A percentile compares a stretch with the other conserved stretches of the same genome.
Evolutionary conservation across 345 rosid species (phyloP).

Genomic region (Hibiscus mutabilis): DNA sequence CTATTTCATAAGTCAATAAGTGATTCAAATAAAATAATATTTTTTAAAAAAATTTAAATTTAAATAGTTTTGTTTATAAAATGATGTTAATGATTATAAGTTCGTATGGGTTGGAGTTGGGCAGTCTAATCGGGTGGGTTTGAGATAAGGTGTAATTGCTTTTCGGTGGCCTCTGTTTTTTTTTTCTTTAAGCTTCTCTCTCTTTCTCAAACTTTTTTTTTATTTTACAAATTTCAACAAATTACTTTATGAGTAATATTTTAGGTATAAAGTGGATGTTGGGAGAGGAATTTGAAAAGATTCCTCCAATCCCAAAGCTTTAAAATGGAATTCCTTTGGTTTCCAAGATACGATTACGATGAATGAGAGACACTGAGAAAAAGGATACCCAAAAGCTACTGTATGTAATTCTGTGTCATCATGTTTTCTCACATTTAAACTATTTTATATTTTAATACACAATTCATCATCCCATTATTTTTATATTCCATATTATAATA

Average conservation of each 20-base stretch:
- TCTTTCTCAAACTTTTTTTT: slow-evolving; percentile 28
- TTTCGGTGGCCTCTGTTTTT: slow-evolving; percentile 66
- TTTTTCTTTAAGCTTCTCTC: not conserved
- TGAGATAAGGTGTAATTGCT: slow-evolving; percentile 78
- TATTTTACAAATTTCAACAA: not conserved
- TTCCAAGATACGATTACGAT: slow-evolving; percentile 41
- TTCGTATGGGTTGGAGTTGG: slow-evolving; percentile 47
- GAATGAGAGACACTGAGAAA: not conserved
- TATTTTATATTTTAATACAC: too few species aligned
- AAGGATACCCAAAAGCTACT: not conserved
- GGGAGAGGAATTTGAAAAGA: slow-evolving; percentile 32
- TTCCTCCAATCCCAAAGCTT: slow-evolving; percentile 74
- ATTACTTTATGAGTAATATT: slow-evolving; percentile 13
- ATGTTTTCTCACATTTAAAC: not conserved
- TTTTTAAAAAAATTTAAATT: too few species aligned
- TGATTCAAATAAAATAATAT: too few species aligned
- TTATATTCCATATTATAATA: not conserved
- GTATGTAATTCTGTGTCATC: not conserved
- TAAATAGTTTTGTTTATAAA: too few species aligned
- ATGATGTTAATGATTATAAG: too few species aligned
- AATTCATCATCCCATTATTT: too few species aligned
- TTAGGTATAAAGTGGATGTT: slow-evolving; percentile 7
- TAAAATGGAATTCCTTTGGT: slow-evolving; percentile 50
- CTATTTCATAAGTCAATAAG: too few species aligned
- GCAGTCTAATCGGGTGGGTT: slow-evolving; percentile 61